Evolutionary conservation across 2,329 filamentous ascomycete genomes (phyloP), one percentile per base, ranked within the genome.

Genomic region (Colletotrichum orchidophilum): DNA sequence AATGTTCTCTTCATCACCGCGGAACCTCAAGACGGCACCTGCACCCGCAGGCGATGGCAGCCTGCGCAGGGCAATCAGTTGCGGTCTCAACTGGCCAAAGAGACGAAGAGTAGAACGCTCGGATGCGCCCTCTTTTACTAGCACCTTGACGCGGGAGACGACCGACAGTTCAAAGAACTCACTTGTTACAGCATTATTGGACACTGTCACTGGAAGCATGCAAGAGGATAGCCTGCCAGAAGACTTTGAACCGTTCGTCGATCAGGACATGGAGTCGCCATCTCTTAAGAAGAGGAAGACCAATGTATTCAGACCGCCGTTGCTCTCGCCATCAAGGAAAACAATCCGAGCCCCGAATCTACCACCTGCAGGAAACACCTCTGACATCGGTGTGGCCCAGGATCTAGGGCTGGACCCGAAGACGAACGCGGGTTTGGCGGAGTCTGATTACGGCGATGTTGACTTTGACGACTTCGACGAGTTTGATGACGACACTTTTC

Each of bases 31-130:
- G 70, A 80, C 81, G 63, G 79, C 79, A 1, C 78, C 77, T 52
- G 80, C 78, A 39, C 79, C 80, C 65, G 82, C 81, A 73, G 83
- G 82, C 57, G 85, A 82, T 72, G 83, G 81, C 70, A 84, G 84
- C 5, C 80, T 94, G 52, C 87, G 91, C 75, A 87, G 92, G 74
- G 87, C 92, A 2, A 87, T 91, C 70, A 94, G 92, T 78, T 93
- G 91, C 77, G 92, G 91, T 21, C 85, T 88, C 27, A 88, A 93
- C 75, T 93, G 92, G 87, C 91, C 92, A 1, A 95, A 95, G 79
- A 86, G 91, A 73, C 87, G 91, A 75, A 92, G 87, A 75, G 76
- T 90, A 8, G 88, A 90, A 60, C 85, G 84, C 39, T 79, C 82
- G 15, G 86, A 83, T 61, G 77, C 3, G 77, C 78, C 39, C 78